Base-by-base conservation (phyloP, 768 basidiomycete species). In the Nidularia pulvinata region DNA sequence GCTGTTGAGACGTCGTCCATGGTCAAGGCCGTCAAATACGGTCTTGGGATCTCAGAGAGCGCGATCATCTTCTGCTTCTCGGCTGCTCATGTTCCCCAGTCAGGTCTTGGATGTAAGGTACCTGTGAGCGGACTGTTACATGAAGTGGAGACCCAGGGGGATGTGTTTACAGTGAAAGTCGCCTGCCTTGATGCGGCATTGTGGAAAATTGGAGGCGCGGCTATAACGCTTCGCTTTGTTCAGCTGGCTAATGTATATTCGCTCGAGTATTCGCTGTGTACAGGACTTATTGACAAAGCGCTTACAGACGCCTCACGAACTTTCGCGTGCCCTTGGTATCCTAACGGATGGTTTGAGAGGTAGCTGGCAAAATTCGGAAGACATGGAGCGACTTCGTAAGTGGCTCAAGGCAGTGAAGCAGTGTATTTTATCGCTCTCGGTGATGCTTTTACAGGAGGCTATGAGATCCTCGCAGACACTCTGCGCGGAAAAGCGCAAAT, bases 361-460 rank as follows among this genome's bases (percentile, higher is more conserved):
- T 59, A 91, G 84, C 60, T 98, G 95, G 95, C 84, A 91, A 61
- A 93, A 93, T 61, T 95, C 91, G 35, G 95, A 95, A 64, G 95
- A 97, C 59, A 93, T 95, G 88, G 95, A 96, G 64, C 78, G 88
- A 34, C 70, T 94, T 51, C 84, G 93, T 94, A 60, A 61, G 88
- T 76, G 10, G 7, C n/a, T 33, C 44, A 32, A 25, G 44, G 42
- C 13, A 6, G 6, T 2, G 49, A 33, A 11, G 39, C 49, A 13
- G 33, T 3, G n/a, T 39, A n/a, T 43, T 11, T 45, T 42, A 13
- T n/a, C 14, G 33, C 5, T 47, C 5, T 36, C 42, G 45, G 2
- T 37, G 36, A 16, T 49, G 5, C n/a, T 25, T 19, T 19, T 57
- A n/a, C 53, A 94, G 93, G 86, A 51, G 95, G 93, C 7, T 98